Percentiles rank a stretch among this genome's conserved stretches.
Evolutionary conservation across 2,329 filamentous ascomycete genomes (phyloP).

Genomic region (Neofusicoccum parvum): DNA sequence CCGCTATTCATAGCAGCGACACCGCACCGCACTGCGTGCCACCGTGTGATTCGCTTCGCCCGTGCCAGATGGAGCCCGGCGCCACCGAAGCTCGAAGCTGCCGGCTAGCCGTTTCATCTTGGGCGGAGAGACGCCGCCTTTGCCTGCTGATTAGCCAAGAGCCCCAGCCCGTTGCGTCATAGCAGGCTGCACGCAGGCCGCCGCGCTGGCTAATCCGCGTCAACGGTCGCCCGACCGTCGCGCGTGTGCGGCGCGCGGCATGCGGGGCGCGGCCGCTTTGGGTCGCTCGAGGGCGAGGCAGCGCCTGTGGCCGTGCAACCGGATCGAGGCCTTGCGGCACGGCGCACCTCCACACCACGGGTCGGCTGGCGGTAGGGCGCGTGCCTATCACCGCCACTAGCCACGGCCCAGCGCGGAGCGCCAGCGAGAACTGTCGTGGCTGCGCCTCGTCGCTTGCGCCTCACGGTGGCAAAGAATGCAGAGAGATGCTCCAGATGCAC

Average conservation of each 20-base stretch:
- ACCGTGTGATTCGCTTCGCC: constrained; percentile 1
- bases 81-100: neutral
- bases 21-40: constrained; percentile 10
- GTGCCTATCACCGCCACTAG: neutral
- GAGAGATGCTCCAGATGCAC: neutral
- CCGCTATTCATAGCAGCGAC: constrained; percentile 1
- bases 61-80: neutral
- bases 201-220: neutral
- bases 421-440: too few species aligned
- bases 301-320: constrained; percentile 16
- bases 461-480: constrained; percentile 3
- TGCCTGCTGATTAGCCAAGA: constrained; percentile 13
- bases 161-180: constrained; percentile 12
- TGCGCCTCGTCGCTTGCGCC: constrained; percentile 12
- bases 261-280: neutral
- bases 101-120: constrained; percentile 14
- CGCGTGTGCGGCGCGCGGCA: neutral
- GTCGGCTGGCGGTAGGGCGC: constrained; percentile 3
- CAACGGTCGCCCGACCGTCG: constrained; percentile 3
- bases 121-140: neutral
- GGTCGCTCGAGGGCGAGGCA: too few species aligned
- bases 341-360: constrained; percentile 12
- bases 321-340: neutral
- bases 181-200: neutral
- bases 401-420: neutral